These are phyloP conservation scores for Vaccinium myrtillus DNA, from an alignment of 148 eudicot species.

Conservation along the genomic window DNA sequence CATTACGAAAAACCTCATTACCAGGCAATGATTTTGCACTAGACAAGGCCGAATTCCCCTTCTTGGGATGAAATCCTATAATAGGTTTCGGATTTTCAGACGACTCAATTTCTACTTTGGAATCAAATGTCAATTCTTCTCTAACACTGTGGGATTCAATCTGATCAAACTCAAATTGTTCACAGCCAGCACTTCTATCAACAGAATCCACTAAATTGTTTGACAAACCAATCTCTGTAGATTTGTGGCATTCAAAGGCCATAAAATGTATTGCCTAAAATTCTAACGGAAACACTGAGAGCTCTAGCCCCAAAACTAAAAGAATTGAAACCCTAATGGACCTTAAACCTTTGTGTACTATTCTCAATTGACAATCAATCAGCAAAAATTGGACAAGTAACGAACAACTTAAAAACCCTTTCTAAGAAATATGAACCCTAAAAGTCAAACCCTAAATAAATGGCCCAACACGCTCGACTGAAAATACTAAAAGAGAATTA, in stretches of 20 bases:
- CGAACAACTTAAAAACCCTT: background rate
- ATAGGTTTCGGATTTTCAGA: slow-evolving; percentile 25
- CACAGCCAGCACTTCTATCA: slow-evolving; percentile 27
- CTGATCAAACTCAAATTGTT: slow-evolving; percentile 30
- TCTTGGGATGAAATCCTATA: slow-evolving; percentile 28
- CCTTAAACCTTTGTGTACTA: background rate
- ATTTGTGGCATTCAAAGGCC: slow-evolving; percentile 81
- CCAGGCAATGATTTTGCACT: slow-evolving; percentile 26
- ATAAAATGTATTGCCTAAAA: slow-evolving; percentile 43
- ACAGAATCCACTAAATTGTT: slow-evolving; percentile 33
- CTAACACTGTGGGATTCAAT: slow-evolving; percentile 19
- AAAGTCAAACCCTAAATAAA: background rate
- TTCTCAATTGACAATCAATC: background rate
- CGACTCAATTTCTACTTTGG: slow-evolving; percentile 28
- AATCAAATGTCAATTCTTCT: slow-evolving; percentile 18
- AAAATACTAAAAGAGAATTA: background rate
- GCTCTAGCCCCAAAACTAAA: background rate
- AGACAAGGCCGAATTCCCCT: slow-evolving; percentile 21
- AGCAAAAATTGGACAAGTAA: background rate
- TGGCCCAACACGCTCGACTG: too few species aligned
- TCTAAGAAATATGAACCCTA: slow-evolving; percentile 10
- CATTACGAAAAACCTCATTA: slow-evolving; percentile 33
- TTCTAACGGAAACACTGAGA: background rate
- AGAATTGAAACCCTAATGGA: background rate
- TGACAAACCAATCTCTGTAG: slow-evolving; percentile 37